Evolutionary conservation across 2,329 filamentous ascomycete species (phyloP), one percentile per base, ranked within the genome.

Genomic region (Penicillium sp.): DNA sequence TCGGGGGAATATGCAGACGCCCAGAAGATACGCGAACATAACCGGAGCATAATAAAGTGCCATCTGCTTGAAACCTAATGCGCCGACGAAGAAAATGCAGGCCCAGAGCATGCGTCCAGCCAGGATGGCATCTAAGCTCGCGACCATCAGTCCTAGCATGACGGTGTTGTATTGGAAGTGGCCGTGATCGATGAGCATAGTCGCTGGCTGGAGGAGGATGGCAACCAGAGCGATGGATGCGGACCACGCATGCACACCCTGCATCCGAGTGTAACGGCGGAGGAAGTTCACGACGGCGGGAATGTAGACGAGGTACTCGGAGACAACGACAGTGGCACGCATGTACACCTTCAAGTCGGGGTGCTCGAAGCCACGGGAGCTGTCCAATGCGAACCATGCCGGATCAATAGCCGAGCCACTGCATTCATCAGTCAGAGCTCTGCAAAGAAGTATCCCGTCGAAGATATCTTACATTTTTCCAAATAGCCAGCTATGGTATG

Each of bases 11-110:
- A 94, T 56, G 60, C 90, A 96, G 58, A 83, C 81, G 7, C 91
- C 93, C 1, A 97, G 73, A 2, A 98, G 80, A 59, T 90, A 98
- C 20, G 88, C 85, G 63, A 97, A 97, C 41, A 97, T 83, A 14
- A 84, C 83, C 10, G 94, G 90, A 3, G 94, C 89, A 66, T 96
- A 98, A 71, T 97, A 98, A 11, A 98, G 76, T 1, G 91, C 91
- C 94, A 98, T 98, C 67, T 98, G 93, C 73, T 98, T 98, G 75
- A 97, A 98, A 4, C 88, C 88, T n/a, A 98, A 74, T 3, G 91
- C 87, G 11, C 80, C 81, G 5, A 98, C 93, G 56, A 98, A 98
- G 71, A 95, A 95, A 43, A 95, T 79, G 47, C 87, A 89, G 17
- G 87, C 81, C 89, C 91, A 96, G 47, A 94, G 78, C 56, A 84